Evolutionary conservation across 768 basidiomycete genomes (phyloP).

Genomic region (Suillus lakei): DNA sequence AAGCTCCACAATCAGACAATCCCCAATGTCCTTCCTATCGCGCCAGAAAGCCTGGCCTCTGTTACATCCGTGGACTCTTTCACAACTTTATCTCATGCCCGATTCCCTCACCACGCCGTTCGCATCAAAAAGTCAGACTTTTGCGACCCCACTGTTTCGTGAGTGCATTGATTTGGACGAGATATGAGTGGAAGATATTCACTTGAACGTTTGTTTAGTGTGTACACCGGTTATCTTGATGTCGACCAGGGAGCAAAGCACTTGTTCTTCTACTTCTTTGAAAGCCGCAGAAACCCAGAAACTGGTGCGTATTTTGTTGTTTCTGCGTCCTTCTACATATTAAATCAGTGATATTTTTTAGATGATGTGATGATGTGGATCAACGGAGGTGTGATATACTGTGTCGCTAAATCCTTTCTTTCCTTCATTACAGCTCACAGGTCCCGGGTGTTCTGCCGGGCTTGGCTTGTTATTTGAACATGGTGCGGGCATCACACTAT

Average conservation of each 20-base stretch:
- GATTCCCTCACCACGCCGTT: constrained; percentile 56
- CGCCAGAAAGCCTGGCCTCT: constrained; percentile 23
- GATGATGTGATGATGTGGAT: constrained; percentile 78
- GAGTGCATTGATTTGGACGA: constrained; percentile 2
- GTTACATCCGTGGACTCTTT: constrained; percentile 35
- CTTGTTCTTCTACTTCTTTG: constrained; percentile 66
- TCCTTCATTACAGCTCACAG: constrained; percentile 34
- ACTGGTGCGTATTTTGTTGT: constrained; percentile 30
- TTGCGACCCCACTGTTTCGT: constrained; percentile 63
- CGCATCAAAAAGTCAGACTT: constrained; percentile 65
- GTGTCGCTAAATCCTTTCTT: neutral
- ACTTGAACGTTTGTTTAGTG: constrained; percentile 27
- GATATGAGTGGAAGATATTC: neutral
- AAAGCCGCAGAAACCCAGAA: constrained; percentile 51
- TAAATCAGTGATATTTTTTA: constrained; percentile 11
- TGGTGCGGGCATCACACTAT: constrained; percentile 31
- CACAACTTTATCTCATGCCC: constrained; percentile 49
- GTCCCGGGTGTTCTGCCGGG: constrained; percentile 60
- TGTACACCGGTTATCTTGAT: constrained; percentile 54
- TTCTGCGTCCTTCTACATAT: neutral
- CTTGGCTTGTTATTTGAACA: constrained; percentile 66
- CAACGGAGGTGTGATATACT: constrained; percentile 55
- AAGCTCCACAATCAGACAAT: neutral
- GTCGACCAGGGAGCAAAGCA: constrained; percentile 54
- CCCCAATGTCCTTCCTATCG: neutral